Conservation (phyloP, 2,329 filamentous ascomycete species). For the Sporothrix pallida region DNA sequence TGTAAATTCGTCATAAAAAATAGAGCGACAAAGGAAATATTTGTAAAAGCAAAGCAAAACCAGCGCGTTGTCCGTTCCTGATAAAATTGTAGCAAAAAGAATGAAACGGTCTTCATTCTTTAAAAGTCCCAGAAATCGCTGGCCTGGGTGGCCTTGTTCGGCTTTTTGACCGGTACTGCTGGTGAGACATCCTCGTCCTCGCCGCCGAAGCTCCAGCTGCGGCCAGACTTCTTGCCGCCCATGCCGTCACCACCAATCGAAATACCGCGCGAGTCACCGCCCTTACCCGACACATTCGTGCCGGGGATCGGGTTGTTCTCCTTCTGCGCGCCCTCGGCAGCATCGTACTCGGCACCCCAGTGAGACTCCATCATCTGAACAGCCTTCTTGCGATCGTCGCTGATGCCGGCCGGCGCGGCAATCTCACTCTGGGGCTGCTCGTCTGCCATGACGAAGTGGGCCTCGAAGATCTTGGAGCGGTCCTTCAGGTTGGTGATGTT, state of each 20-base stretch:
- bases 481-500: conserved; percentile 75
- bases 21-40: conserved; percentile 25
- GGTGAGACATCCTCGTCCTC: conserved; percentile 51
- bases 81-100: neutral
- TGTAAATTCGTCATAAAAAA: conserved; percentile 29
- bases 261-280: conserved; percentile 48
- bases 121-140: conserved; percentile 57
- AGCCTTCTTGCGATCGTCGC: conserved; percentile 69
- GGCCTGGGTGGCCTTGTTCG: conserved; percentile 45
- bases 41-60: neutral
- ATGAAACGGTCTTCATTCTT: neutral
- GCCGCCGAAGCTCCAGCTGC: conserved; percentile 65
- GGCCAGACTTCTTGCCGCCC: conserved; percentile 63
- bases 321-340: conserved; percentile 53
- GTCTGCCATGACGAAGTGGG: conserved; percentile 79
- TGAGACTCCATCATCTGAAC: conserved; percentile 75
- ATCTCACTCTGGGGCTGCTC: conserved; percentile 52
- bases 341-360: conserved; percentile 57
- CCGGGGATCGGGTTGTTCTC: conserved; percentile 54
- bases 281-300: conserved; percentile 33
- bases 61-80: neutral
- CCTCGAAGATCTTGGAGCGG: conserved; percentile 75
- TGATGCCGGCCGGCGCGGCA: conserved; percentile 51
- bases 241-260: conserved; percentile 67
- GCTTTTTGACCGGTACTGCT: conserved; percentile 50